These are phyloP conservation scores for Colletotrichum brevisporum DNA, from an alignment of 2,329 filamentous ascomycete species.

Conservation along the genomic window DNA sequence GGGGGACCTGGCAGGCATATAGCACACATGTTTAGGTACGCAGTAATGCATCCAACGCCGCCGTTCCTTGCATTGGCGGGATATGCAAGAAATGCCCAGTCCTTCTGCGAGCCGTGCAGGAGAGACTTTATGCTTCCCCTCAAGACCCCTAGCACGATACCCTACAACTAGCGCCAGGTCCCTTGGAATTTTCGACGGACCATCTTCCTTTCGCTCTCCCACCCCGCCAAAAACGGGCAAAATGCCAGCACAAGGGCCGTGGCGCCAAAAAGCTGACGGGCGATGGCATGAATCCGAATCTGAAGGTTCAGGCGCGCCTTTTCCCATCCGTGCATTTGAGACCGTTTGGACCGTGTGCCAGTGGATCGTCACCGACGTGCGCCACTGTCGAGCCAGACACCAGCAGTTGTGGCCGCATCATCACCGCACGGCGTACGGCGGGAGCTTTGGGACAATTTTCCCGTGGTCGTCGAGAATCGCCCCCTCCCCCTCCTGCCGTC, in stretches of 20 bases:
- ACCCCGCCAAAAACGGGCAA: conserved; percentile 7
- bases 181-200: conserved; percentile 4
- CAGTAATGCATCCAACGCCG: too few species aligned
- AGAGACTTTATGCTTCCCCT: conserved; percentile 20
- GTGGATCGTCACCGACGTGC: not conserved
- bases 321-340: not conserved
- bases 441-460: not conserved
- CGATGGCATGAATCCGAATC: conserved; percentile 26
- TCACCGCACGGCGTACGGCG: conserved; percentile 1
- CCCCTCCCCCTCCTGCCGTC: not conserved
- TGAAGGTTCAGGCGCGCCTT: conserved; percentile 24
- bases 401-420: conserved; percentile 21
- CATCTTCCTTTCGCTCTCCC: not conserved
- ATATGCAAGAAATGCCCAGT: not conserved
- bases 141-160: conserved; percentile 7
- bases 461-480: not conserved
- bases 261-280: not conserved
- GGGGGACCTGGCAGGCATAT: conserved; percentile 10
- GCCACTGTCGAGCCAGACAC: not conserved
- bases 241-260: not conserved
- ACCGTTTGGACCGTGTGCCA: conserved; percentile 13
- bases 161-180: conserved; percentile 12
- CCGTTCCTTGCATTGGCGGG: too few species aligned
- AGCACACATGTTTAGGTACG: not conserved
- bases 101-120: conserved; percentile 13